Base-by-base conservation (phyloP, 495 filamentous ascomycete species). In the Penicillium tannophilum region DNA sequence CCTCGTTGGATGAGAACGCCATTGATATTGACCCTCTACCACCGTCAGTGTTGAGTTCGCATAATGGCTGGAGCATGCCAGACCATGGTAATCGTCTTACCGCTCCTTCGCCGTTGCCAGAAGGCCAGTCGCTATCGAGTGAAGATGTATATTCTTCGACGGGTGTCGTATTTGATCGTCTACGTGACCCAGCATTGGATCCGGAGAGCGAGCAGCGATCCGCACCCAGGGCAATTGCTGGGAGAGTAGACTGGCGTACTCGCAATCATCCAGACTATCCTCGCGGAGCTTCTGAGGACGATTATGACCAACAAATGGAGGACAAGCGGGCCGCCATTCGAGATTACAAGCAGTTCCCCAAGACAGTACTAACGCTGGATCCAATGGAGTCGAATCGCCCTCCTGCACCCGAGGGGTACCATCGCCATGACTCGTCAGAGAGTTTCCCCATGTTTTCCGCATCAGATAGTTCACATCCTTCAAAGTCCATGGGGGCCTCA, bases 361-460 rank as follows among this genome's bases (percentile, higher is more conserved):
- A 79, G 54, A 79, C 75, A 43, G 52, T 76, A 6, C 61, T 81
- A 47, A 75, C 71, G 26, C 72, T 81, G 23, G 79, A 79, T 23
- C 62, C 72, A 26, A 59, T 71, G 28, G 63, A 73, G 20, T 50
- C 72, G 6, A 67, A 61, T 17, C 68, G 76, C 41, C 71, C 74
- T 36, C 63, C 76, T 20, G 66, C 63, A 11, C 64, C 71, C 6
- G 68, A 78, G 20, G 71, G 74, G 0, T 80, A 86, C 19, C 65
- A 80, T 23, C 81, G 88, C 20, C 87, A 88, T 47, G 86, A 92
- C 60, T 95, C 91, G 2, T 83, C 86, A 23, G 91, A 93, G 59
- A 92, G 89, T 62, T 91, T 91, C 62, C 84, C 88, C 33, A 85
- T 94, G 77, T 91, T 95, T 68, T 92, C 88, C n/a, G 82, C 87